A percentile compares a stretch with the other conserved stretches of the same genome.
Conservation (phyloP, 441 rosid species). For the Lepidium campestre region DNA sequence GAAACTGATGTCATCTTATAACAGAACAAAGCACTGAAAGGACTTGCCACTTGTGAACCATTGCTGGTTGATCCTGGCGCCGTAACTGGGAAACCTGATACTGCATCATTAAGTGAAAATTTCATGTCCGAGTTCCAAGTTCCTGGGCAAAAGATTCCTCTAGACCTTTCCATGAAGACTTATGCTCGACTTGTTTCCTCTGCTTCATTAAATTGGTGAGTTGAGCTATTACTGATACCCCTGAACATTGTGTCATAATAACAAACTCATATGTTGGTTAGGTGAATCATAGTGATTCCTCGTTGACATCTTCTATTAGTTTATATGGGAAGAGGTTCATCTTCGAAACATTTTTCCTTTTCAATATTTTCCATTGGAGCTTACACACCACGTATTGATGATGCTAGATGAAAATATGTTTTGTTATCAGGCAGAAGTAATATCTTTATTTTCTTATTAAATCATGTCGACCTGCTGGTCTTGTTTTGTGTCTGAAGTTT, state of each 20-base stretch:
- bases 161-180: constrained; percentile 90
- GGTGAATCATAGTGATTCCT: not conserved
- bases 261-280: not conserved
- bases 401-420: not conserved
- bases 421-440: not conserved
- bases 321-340: no score
- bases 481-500: not conserved
- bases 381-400: not conserved
- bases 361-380: no score
- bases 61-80: constrained; percentile 29
- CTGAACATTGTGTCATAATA: not conserved
- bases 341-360: no score
- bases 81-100: constrained; percentile 35
- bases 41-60: constrained; percentile 52
- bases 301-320: not conserved
- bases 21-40: constrained; percentile 85
- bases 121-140: constrained; percentile 50
- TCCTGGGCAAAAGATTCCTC: constrained; percentile 61
- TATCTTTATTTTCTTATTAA: not conserved
- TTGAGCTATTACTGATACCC: constrained; percentile 5
- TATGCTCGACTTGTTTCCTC: constrained; percentile 52
- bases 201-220: constrained; percentile 67
- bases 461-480: not conserved
- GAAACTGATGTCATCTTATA: constrained; percentile 14
- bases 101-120: constrained; percentile 34